Evolutionary conservation across 139 green algal genomes (phyloP).

Genomic region (Chlamydomonas asymmetrica): DNA sequence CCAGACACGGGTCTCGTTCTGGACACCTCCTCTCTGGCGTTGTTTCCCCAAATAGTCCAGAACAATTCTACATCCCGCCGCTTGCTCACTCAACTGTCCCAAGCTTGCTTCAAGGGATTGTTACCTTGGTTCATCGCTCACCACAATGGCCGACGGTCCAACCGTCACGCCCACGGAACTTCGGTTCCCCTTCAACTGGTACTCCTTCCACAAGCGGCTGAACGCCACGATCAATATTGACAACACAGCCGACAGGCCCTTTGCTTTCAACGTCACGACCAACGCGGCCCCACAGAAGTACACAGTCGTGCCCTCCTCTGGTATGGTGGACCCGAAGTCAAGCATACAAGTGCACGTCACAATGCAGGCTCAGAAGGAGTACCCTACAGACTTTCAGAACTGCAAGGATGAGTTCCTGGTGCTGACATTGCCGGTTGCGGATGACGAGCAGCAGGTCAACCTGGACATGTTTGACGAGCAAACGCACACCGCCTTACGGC

Average conservation of each 20-base stretch:
- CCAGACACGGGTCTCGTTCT: too few relatives aligned
- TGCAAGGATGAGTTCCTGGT: slow-evolving; percentile 73
- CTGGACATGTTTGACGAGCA: slow-evolving; percentile 48
- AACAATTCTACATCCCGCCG: too few relatives aligned
- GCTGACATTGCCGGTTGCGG: slow-evolving; percentile 42
- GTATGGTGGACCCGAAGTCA: slow-evolving; percentile 41
- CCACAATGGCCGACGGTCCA: too few relatives aligned
- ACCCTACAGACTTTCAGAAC: slow-evolving; percentile 52
- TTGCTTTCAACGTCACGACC: slow-evolving; percentile 66
- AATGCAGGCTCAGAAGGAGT: slow-evolving; percentile 65
- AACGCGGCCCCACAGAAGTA: slow-evolving; percentile 60
- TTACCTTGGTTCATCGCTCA: too few relatives aligned
- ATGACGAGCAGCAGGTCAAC: slow-evolving; percentile 42
- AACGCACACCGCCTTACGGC: slow-evolving; percentile 26
- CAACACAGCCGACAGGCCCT: slow-evolving; percentile 33
- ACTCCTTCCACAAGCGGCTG: slow-evolving; percentile 60
- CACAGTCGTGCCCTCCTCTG: slow-evolving; percentile 59
- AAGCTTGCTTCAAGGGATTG: too few relatives aligned
- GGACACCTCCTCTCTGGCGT: too few relatives aligned
- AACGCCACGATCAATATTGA: slow-evolving; percentile 50
- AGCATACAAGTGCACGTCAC: slow-evolving; percentile 54
- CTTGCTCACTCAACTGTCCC: too few relatives aligned
- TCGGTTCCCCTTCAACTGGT: slow-evolving; percentile 38
- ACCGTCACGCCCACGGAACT: slow-evolving; percentile 18
- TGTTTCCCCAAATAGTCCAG: too few relatives aligned